Evolutionary conservation across 2,329 filamentous ascomycete species (phyloP).

Genomic region (Tolypocladium endophyticum): DNA sequence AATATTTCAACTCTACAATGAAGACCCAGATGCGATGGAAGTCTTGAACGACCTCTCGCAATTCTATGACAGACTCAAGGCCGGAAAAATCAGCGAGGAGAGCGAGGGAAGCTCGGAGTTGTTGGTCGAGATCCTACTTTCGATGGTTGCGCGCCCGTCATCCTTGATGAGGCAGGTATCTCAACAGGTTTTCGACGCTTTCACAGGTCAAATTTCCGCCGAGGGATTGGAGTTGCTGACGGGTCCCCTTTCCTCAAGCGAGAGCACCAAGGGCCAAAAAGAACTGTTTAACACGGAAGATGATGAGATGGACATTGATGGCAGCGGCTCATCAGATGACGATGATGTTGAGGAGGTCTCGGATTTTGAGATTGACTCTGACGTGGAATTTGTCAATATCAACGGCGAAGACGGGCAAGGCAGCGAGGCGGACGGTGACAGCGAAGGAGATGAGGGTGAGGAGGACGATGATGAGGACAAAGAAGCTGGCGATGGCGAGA

Average conservation of each 20-base stretch:
- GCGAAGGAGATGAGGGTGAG: constrained; percentile 31
- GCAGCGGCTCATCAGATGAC: constrained; percentile 29
- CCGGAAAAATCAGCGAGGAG: constrained; percentile 31
- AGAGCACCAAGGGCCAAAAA: constrained; percentile 74
- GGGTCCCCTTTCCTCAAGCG: constrained; percentile 65
- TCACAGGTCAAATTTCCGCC: constrained; percentile 62
- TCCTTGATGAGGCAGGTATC: constrained; percentile 77
- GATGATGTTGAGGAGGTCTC: constrained; percentile 29
- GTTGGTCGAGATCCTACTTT: constrained; percentile 80
- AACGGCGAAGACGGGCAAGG: constrained; percentile 31
- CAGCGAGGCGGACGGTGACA: constrained; percentile 25
- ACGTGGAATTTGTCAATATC: constrained; percentile 39
- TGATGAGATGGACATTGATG: constrained; percentile 44
- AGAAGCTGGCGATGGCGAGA: constrained; percentile 27
- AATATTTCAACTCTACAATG: constrained; percentile 81
- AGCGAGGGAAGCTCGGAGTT: constrained; percentile 54
- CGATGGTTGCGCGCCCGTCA: constrained; percentile 78
- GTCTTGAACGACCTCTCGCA: constrained; percentile 73
- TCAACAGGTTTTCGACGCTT: constrained; percentile 77
- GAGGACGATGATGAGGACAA: constrained; percentile 30
- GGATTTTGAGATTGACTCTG: constrained; percentile 35
- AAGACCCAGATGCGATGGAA: constrained; percentile 74
- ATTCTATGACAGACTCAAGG: constrained; percentile 58
- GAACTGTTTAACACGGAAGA: constrained; percentile 69
- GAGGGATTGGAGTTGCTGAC: constrained; percentile 57